These are phyloP conservation scores for Endotrypanum monterogeii DNA, from an alignment of 208 protist genomes.

Conservation along the genomic window DNA sequence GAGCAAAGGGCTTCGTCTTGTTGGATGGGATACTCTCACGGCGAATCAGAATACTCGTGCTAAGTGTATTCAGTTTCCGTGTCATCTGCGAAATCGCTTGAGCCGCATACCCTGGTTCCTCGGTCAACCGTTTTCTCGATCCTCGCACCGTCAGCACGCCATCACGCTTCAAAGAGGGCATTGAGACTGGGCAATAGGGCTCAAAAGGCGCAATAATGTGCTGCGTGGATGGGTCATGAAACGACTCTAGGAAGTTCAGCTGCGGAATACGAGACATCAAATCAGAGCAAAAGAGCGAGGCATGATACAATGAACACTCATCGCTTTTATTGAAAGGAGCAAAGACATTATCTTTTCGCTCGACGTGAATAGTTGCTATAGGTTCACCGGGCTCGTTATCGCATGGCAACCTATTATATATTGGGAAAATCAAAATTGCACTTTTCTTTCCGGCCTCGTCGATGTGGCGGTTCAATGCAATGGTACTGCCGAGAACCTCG, in stretches of 20 bases:
- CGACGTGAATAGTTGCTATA: slow-evolving; percentile 73
- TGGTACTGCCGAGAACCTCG: slow-evolving; percentile 83
- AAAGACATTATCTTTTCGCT: slow-evolving; percentile 58
- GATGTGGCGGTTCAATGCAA: slow-evolving; percentile 75
- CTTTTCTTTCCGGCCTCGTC: slow-evolving; percentile 37
- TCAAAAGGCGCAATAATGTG: slow-evolving; percentile 85
- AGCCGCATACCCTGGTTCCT: slow-evolving; percentile 4
- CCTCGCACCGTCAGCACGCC: neutral
- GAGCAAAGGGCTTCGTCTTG: slow-evolving; percentile 36
- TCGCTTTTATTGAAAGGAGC: slow-evolving; percentile 62
- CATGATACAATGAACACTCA: slow-evolving; percentile 63
- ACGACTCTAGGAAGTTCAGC: slow-evolving; percentile 74
- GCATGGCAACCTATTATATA: slow-evolving; percentile 35
- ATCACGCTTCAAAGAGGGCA: slow-evolving; percentile 22
- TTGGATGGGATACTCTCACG: slow-evolving; percentile 46
- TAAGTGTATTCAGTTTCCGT: slow-evolving; percentile 21
- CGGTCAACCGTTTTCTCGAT: neutral
- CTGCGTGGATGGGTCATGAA: slow-evolving; percentile 87
- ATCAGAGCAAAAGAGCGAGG: slow-evolving; percentile 66
- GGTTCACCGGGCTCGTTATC: slow-evolving; percentile 1
- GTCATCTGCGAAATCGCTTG: slow-evolving; percentile 15
- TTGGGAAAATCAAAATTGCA: slow-evolving; percentile 75
- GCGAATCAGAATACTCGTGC: slow-evolving; percentile 45
- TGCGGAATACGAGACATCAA: slow-evolving; percentile 75
- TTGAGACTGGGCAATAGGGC: slow-evolving; percentile 24